A percentile compares a stretch with the other conserved stretches of the same genome.
Evolutionary conservation across 768 basidiomycete species (phyloP).

Genomic region (Trametes sanguinea): DNA sequence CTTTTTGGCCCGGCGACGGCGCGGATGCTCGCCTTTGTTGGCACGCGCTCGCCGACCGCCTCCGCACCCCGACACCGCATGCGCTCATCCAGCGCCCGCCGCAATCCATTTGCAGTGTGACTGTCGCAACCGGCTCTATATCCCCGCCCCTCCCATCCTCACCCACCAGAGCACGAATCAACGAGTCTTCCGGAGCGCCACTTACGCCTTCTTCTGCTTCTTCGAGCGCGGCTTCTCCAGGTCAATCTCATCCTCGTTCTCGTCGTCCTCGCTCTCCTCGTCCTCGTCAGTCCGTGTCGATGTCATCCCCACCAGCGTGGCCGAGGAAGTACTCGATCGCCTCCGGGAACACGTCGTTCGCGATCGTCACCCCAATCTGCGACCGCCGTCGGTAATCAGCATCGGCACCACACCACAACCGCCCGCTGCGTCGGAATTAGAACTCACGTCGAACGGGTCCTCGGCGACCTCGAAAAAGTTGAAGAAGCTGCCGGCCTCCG

Average conservation of each 20-base stretch:
- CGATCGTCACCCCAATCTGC: conserved; percentile 72
- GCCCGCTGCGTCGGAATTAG: background rate
- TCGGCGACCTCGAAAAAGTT: conserved; percentile 74
- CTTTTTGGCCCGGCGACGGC: background rate
- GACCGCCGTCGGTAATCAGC: conserved; percentile 17
- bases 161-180: background rate
- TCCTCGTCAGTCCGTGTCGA: conserved; percentile 69
- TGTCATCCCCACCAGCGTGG: conserved; percentile 55
- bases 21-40: background rate
- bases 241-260: conserved; percentile 85
- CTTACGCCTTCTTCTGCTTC: conserved; percentile 63
- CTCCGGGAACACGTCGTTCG: conserved; percentile 77
- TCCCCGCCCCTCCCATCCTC: background rate
- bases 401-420: background rate
- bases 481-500: conserved; percentile 84
- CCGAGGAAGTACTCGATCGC: conserved; percentile 84
- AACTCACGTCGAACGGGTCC: conserved; percentile 69
- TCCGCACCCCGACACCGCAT: conserved; percentile 3
- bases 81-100: conserved; percentile 5
- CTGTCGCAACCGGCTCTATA: background rate
- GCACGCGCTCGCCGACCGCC: background rate
- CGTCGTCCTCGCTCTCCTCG: conserved; percentile 70
- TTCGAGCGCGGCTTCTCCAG: conserved; percentile 81
- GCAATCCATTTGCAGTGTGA: background rate
- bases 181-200: background rate